Percentiles rank a stretch among this genome's conserved stretches.
Evolutionary conservation across 768 basidiomycete species (phyloP).

Genomic region (Boletus sp.): DNA sequence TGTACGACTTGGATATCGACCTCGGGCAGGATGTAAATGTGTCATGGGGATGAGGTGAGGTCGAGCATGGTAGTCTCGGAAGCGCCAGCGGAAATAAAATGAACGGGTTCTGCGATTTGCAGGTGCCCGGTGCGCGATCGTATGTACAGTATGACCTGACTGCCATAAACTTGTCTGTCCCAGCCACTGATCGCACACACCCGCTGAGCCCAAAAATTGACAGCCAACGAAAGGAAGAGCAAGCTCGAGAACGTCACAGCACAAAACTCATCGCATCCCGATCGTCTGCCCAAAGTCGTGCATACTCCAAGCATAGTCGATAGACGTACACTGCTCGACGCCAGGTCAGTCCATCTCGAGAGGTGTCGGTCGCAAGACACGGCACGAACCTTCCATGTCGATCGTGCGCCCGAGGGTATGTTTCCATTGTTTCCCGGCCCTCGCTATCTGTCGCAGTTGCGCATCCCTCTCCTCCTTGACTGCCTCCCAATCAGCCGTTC

Average conservation of each 20-base stretch:
- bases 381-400: constrained; percentile 85
- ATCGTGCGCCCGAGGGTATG: constrained; percentile 73
- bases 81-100: too few species aligned
- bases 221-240: neutral
- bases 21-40: too few species aligned
- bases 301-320: constrained; percentile 86
- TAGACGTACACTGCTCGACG: constrained; percentile 71
- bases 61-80: too few species aligned
- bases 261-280: constrained; percentile 62
- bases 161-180: too few species aligned
- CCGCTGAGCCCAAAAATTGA: neutral
- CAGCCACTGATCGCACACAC: too few species aligned
- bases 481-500: constrained; percentile 29
- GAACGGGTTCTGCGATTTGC: too few species aligned
- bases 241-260: constrained; percentile 10
- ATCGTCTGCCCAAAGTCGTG: constrained; percentile 80
- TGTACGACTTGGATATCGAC: constrained; percentile 37
- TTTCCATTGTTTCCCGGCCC: constrained; percentile 94
- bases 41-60: too few species aligned
- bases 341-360: neutral
- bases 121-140: too few species aligned
- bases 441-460: constrained; percentile 76
- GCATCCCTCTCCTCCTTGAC: constrained; percentile 60
- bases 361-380: neutral
- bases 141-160: too few species aligned